phyloP scores from a whole-genome alignment of 2,329 filamentous ascomycete species.

The Trichophyton verrucosum region DNA sequence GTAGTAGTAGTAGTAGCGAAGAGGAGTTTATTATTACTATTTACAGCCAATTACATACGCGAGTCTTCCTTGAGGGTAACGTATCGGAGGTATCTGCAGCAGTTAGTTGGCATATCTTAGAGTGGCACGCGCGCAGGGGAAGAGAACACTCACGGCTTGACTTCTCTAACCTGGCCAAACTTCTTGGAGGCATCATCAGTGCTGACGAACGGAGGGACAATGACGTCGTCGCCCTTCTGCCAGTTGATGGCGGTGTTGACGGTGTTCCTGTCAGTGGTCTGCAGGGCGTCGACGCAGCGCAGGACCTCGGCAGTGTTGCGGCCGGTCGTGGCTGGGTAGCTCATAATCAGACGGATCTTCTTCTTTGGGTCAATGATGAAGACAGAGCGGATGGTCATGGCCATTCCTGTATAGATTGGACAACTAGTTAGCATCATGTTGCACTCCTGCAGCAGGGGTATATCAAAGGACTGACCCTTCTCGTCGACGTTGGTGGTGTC shows the following conservation, averaged over 20 bases:
- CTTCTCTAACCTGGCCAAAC: slow-evolving; percentile 59
- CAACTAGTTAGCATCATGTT: not conserved
- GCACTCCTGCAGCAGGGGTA: not conserved
- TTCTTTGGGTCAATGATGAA: slow-evolving; percentile 91
- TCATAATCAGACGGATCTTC: slow-evolving; percentile 83
- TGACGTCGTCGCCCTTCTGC: slow-evolving; percentile 79
- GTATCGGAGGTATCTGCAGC: slow-evolving; percentile 27
- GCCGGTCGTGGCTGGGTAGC: slow-evolving; percentile 84
- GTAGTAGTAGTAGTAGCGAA: not conserved
- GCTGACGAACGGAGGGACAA: slow-evolving; percentile 71
- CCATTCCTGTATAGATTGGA: slow-evolving; percentile 38
- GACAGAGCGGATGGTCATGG: slow-evolving; percentile 88
- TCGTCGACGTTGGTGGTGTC: slow-evolving; percentile 68
- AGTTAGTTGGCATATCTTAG: not conserved
- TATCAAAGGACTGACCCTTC: slow-evolving; percentile 42
- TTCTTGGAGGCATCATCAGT: slow-evolving; percentile 78
- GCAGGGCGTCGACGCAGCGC: slow-evolving; percentile 64
- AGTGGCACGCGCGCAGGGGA: too few species aligned
- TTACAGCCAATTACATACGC: not conserved
- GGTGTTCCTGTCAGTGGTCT: slow-evolving; percentile 77
- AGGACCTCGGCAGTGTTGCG: slow-evolving; percentile 70
- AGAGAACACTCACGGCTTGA: slow-evolving; percentile 40
- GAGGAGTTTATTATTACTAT: not conserved
- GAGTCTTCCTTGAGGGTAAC: slow-evolving; percentile 23
- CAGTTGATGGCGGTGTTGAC: slow-evolving; percentile 86